Conservation (phyloP, 2,329 filamentous ascomycete genomes). For the Xylariaceae sp. region DNA sequence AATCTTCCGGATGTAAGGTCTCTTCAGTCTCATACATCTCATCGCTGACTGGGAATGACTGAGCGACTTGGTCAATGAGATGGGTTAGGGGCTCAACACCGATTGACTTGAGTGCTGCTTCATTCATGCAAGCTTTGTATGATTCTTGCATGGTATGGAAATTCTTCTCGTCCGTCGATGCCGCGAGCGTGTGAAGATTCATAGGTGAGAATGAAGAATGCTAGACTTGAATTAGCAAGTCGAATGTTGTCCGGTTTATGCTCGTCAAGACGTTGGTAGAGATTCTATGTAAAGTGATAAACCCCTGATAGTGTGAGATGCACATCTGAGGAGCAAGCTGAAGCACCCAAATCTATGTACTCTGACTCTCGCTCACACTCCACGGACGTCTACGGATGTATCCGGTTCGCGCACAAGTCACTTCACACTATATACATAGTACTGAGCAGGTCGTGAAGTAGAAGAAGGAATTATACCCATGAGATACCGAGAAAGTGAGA, state of each 20-base stretch:
- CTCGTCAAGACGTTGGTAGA: background rate
- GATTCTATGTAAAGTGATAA: background rate
- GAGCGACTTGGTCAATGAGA: slow-evolving; percentile 48
- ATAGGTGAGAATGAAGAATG: slow-evolving; percentile 46
- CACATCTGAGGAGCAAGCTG: no score
- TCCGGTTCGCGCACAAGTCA: background rate
- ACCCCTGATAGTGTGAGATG: background rate
- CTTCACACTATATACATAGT: background rate
- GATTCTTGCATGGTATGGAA: slow-evolving; percentile 60
- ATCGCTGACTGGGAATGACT: slow-evolving; percentile 37
- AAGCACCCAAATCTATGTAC: no score
- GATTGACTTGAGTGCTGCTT: slow-evolving; percentile 47
- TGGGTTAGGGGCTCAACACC: slow-evolving; percentile 52
- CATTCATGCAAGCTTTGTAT: slow-evolving; percentile 62
- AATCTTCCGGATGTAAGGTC: slow-evolving; percentile 24
- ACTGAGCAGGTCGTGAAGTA: background rate
- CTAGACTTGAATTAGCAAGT: slow-evolving; percentile 29
- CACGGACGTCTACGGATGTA: background rate
- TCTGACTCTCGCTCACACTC: background rate
- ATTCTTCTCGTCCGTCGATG: slow-evolving; percentile 52
- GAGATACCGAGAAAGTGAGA: background rate
- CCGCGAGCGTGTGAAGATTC: slow-evolving; percentile 32
- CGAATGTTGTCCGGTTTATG: background rate
- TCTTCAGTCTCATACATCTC: slow-evolving; percentile 21
- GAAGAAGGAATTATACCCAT: background rate